Percentiles rank a stretch among this genome's conserved stretches.
Conservation (phyloP, 768 basidiomycete genomes). For the Pulveroboletus sp. region DNA sequence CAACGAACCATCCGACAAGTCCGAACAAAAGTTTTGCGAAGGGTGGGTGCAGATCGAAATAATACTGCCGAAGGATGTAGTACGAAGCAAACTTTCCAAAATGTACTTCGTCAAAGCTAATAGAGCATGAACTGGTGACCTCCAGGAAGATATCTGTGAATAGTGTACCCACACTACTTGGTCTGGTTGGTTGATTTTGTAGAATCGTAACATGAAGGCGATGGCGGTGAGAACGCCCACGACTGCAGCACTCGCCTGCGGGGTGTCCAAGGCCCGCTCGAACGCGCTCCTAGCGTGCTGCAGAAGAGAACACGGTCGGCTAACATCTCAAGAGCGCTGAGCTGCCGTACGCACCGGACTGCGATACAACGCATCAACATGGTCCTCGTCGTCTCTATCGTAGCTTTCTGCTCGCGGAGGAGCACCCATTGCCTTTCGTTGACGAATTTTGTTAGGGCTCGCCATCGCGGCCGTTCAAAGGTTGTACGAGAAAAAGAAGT, state of each 20-base stretch:
- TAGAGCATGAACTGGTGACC: slow-evolving; percentile 5
- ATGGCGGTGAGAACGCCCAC: slow-evolving; percentile 65
- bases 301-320: slow-evolving; percentile 18
- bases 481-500: background rate
- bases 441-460: slow-evolving; percentile 32
- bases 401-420: slow-evolving; percentile 23
- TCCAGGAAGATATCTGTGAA: background rate
- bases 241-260: slow-evolving; percentile 59
- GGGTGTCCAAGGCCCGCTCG: slow-evolving; percentile 62
- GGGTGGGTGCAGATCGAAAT: slow-evolving; percentile 99
- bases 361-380: slow-evolving; percentile 47
- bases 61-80: slow-evolving; percentile 91
- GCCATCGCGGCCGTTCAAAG: slow-evolving; percentile 24
- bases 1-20: slow-evolving; percentile 93
- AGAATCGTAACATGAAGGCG: slow-evolving; percentile 85
- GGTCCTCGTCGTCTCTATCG: slow-evolving; percentile 50
- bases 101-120: slow-evolving; percentile 95
- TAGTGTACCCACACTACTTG: slow-evolving; percentile 78
- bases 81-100: slow-evolving; percentile 98
- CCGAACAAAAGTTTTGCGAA: slow-evolving; percentile 95
- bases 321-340: slow-evolving; percentile 7
- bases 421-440: slow-evolving; percentile 20
- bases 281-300: slow-evolving; percentile 57
- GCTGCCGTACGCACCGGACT: slow-evolving; percentile 40
- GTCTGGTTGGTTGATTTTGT: slow-evolving; percentile 92